Evolutionary conservation across 192 early-diverging fungal species (phyloP), one percentile per base, ranked within the genome.

Genomic region (Rhizophagus clarus): DNA sequence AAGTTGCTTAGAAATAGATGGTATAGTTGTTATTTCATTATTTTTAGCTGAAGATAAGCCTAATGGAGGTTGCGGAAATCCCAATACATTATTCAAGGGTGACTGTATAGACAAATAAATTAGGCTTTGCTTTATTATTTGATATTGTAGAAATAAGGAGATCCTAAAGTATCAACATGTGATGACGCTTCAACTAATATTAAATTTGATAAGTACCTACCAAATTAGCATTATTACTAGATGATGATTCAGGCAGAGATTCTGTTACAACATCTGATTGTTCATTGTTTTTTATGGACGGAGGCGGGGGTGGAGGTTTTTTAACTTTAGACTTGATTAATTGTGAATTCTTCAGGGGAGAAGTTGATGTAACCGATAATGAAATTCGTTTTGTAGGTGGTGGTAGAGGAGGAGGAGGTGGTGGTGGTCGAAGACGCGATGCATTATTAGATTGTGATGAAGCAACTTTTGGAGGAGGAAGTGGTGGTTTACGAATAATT

Each of bases 1-100:
- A 2, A 75, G 70, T 15, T 40, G 37, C 6, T 40, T 40, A 40
- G 34, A 34, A 6, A 81, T 62, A 1, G 83, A 84, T 0, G 81
- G 80, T 0, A 79, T 69, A 28, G 17, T 12, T 28, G n/a, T 11
- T 28, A 29, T 28, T 1, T 9, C 62, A 29, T 29, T 14, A 64
- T 64, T 24, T n/a, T 61, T 24, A n/a, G 9, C 24, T 61, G 17
- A 3, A 24, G 61, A 17, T 61, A 61, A 61, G 15, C 22, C 9
- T n/a, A 17, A 20, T 24, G 42, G 42, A 45, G 11, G 2, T 12
- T 45, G 42, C 11, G 11, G 15, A 56, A 56, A 17, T 56, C 4
- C 14, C 20, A 17, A 20, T 56, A 20, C 49, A 56, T 56, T 56
- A 56, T 56, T 56, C 9, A 5, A 20, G 1, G 17, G 14, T 12